Conservation (phyloP, 2,329 filamentous ascomycete genomes). For the Colletotrichum liriopes region DNA sequence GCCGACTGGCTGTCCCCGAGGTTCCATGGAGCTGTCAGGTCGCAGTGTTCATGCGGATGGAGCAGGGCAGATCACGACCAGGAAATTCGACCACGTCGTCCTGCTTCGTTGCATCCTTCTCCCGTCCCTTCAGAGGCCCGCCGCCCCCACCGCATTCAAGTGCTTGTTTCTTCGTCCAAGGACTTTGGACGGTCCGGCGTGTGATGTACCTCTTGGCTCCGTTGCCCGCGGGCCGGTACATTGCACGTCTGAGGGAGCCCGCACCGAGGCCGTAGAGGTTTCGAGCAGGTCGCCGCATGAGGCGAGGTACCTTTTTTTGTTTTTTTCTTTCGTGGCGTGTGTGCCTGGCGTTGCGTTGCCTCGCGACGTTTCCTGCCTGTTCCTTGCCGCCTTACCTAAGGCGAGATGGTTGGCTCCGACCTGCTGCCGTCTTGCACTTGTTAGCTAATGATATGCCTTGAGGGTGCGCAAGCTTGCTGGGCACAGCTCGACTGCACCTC, state of each 20-base stretch:
- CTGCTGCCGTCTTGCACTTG: constrained; percentile 4
- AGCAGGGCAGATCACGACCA: constrained; percentile 23
- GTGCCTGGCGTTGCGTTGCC: not conserved
- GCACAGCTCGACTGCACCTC: not conserved
- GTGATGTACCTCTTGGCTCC: constrained; percentile 37
- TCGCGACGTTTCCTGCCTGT: not conserved
- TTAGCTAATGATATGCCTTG: constrained; percentile 30
- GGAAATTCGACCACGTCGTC: not conserved
- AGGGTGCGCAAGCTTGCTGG: constrained; percentile 21
- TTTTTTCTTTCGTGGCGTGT: not conserved
- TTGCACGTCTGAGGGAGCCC: constrained; percentile 33
- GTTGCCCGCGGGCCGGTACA: constrained; percentile 6
- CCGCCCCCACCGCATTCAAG: constrained; percentile 25
- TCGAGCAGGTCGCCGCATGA: constrained; percentile 23
- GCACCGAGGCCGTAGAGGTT: constrained; percentile 36
- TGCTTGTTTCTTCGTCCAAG: constrained; percentile 37
- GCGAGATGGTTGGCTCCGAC: not conserved
- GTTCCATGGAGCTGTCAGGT: constrained; percentile 12
- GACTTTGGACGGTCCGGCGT: constrained; percentile 34
- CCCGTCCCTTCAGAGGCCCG: not conserved
- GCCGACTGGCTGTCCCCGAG: constrained; percentile 30
- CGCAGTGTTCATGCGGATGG: constrained; percentile 41
- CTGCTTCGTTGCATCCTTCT: constrained; percentile 4
- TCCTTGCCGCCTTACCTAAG: constrained; percentile 28
- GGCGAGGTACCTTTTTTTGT: not conserved